phyloP scores from a whole-genome alignment of 331 rosid genomes.

The Quercus tomentella region DNA sequence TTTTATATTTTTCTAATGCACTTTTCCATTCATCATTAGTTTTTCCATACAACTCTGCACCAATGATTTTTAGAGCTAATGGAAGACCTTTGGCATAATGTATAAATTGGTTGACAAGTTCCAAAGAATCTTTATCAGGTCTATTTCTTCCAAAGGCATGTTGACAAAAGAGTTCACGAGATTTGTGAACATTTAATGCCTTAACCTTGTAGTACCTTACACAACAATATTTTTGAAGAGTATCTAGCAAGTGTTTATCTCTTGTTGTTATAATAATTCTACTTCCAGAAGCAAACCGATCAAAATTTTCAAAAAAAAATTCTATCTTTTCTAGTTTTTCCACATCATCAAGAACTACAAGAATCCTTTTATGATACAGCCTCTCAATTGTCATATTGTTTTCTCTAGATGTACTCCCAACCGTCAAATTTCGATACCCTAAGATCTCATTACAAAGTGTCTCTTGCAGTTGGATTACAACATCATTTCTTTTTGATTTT shows the following conservation, averaged over 20 bases:
- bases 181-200: background rate
- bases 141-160: no score
- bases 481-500: background rate
- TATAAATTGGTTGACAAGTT: no score
- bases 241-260: no score
- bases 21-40: background rate
- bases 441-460: slow-evolving; percentile 12
- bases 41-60: background rate
- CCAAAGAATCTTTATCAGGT: no score
- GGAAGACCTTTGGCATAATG: no score
- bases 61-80: no score
- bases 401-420: background rate
- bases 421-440: background rate
- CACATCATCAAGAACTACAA: slow-evolving; percentile 19
- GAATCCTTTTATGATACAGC: background rate
- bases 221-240: background rate
- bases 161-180: slow-evolving; percentile 1
- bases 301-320: background rate
- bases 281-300: slow-evolving; percentile 17
- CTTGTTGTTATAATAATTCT: slow-evolving; percentile 1
- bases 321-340: background rate
- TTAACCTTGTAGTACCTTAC: background rate
- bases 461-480: slow-evolving; percentile 12
- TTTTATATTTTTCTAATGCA: background rate
- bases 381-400: background rate